Conservation (phyloP, 345 rosid genomes). For the Aethionema arabicum region DNA sequence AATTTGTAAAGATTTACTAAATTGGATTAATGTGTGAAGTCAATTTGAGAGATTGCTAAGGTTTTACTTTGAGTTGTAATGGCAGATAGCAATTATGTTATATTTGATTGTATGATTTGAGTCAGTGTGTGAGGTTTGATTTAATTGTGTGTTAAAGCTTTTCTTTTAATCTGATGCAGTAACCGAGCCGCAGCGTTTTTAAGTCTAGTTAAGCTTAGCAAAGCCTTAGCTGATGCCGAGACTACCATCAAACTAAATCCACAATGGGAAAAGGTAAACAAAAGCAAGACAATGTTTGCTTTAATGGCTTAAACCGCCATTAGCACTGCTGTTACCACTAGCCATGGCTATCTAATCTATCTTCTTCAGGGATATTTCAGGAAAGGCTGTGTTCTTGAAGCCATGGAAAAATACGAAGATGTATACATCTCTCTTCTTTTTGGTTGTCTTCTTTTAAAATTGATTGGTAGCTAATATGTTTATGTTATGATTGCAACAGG, state of each 20-base stretch:
- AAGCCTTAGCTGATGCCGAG: constrained; percentile 94
- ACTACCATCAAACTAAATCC: constrained; percentile 78
- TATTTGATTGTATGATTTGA: not conserved
- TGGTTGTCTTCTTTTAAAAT: constrained; percentile 6
- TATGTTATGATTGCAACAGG: constrained; percentile 45
- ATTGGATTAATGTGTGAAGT: no score
- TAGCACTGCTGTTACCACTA: no score
- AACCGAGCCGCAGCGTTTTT: constrained; percentile 97
- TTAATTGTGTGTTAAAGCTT: not conserved
- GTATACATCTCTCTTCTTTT: constrained; percentile 40
- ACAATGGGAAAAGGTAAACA: constrained; percentile 86
- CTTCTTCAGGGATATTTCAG: constrained; percentile 80
- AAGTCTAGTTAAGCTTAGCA: constrained; percentile 80
- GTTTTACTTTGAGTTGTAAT: no score
- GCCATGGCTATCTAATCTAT: constrained; percentile 12
- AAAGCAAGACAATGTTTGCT: not conserved
- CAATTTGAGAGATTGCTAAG: no score
- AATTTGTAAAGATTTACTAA: not conserved
- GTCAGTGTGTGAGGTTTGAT: no score
- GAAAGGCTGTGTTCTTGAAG: constrained; percentile 93
- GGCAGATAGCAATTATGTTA: constrained; percentile 5
- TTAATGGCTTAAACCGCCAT: not conserved
- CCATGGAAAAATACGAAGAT: constrained; percentile 89
- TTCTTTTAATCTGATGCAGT: constrained; percentile 40
- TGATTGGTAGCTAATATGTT: not conserved